phyloP scores from a whole-genome alignment of 2,329 filamentous ascomycete genomes.

The Neurospora sp. region DNA sequence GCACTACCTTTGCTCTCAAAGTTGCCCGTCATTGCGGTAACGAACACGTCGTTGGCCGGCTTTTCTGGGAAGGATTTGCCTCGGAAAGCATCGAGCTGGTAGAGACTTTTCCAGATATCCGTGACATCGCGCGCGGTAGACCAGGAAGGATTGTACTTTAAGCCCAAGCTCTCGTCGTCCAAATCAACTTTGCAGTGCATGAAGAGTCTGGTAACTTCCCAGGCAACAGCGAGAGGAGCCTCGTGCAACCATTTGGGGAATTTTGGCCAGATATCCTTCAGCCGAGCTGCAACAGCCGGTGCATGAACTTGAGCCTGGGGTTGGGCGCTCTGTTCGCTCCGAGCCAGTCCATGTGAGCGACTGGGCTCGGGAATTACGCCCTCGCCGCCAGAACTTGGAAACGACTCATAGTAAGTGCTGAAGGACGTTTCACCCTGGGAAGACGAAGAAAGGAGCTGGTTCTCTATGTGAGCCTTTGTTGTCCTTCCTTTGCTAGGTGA shows the following conservation, averaged over 20 bases:
- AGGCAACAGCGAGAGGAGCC: slow-evolving; percentile 39
- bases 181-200: slow-evolving; percentile 35
- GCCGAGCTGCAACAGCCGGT: slow-evolving; percentile 9
- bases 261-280: slow-evolving; percentile 30
- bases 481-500: not conserved
- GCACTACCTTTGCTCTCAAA: slow-evolving; percentile 27
- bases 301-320: not conserved
- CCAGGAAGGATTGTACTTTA: slow-evolving; percentile 32
- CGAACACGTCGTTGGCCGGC: slow-evolving; percentile 36
- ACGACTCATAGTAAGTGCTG: not conserved
- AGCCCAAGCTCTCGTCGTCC: slow-evolving; percentile 23
- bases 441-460: not conserved
- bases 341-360: not conserved
- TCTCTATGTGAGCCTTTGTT: not conserved
- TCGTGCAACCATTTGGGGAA: slow-evolving; percentile 30
- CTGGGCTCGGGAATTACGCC: not conserved
- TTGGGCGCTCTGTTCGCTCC: not conserved
- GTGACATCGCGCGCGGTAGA: slow-evolving; percentile 27
- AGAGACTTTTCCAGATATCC: slow-evolving; percentile 32
- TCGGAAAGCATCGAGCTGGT: slow-evolving; percentile 28
- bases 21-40: slow-evolving; percentile 25
- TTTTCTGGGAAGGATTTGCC: slow-evolving; percentile 39
- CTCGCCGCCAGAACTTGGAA: not conserved
- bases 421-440: not conserved
- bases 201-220: slow-evolving; percentile 42